A percentile compares a stretch with the other conserved stretches of the same genome.
Conservation (phyloP, 495 filamentous ascomycete genomes). For the Tuber borchii region DNA sequence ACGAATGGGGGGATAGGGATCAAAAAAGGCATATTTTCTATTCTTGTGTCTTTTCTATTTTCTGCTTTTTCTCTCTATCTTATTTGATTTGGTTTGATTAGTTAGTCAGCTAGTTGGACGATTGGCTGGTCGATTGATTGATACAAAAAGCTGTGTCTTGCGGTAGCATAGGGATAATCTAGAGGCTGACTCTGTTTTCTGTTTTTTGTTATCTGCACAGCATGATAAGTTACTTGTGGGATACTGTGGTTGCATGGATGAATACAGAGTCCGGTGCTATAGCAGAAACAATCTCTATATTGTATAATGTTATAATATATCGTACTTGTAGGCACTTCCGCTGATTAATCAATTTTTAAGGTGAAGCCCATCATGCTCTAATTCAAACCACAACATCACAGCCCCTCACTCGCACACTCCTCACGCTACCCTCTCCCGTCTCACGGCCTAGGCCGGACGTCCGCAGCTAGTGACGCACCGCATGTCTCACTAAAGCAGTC, state of each 20-base stretch:
- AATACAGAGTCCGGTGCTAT: not conserved
- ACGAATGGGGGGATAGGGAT: not conserved
- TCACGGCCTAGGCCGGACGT: not conserved
- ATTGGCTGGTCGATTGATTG: not conserved
- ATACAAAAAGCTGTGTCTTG: constrained; percentile 22
- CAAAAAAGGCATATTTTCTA: not conserved
- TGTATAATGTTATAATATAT: not conserved
- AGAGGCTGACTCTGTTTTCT: not conserved
- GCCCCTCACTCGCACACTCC: not conserved
- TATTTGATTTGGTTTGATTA: not conserved
- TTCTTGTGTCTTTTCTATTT: constrained; percentile 10
- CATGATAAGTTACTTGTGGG: not conserved
- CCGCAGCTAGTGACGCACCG: not conserved
- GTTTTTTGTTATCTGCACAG: not conserved
- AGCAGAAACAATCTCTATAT: not conserved
- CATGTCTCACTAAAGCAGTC: not conserved
- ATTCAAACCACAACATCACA: not conserved
- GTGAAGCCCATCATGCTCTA: not conserved
- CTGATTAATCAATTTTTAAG: not conserved
- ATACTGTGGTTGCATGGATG: not conserved
- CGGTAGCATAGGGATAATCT: constrained; percentile 13
- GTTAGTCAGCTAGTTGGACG: not conserved
- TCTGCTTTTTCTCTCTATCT: not conserved
- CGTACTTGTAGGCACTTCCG: no score
- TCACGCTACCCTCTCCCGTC: not conserved